Base-by-base conservation (phyloP, 192 early-diverging fungal species). In the Coemansia sp. region DNA sequence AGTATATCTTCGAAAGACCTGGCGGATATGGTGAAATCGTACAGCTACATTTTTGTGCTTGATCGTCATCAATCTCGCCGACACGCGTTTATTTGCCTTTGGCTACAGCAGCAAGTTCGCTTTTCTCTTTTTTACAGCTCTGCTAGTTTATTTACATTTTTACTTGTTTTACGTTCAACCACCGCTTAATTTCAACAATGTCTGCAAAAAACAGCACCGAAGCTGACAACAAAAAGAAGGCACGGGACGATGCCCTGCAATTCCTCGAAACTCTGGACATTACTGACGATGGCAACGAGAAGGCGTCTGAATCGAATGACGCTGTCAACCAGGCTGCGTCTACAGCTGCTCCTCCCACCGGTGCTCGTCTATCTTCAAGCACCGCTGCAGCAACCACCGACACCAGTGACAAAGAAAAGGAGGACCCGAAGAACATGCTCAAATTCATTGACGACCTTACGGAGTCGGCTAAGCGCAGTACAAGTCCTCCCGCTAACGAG, bases 401-500 rank as follows among this genome's bases (percentile, higher is more conserved):
- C 25, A 46, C 33, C 11, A 27, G 41, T 9, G 34, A 42, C 12
- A 45, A 50, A 45, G 50, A 42, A 8, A 55, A 53, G 25, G 56
- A 66, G 22, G 61, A 73, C 24, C 53, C 60, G 50, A 72, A 73
- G 62, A 66, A 57, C 49, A 66, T 76, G 64, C 66, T 75, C 53
- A 65, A 68, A 39, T 76, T 76, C 34, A 70, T 71, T 27, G 69
- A 76, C 69, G 69, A 76, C 58, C 57, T 81, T 61, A 80, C 77
- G 23, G 71, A 73, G 51, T 69, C 77, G 18, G 66, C 70, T 22
- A 69, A 80, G 62, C 77, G 67, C 48, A 66, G 61, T 40, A 37
- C 64, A 18, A 56, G 47, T 21, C 59, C 72, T 1, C 27, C 46
- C 3, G 57, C 33, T 1, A 33, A 18, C 40, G 60, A 43, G 3